These are phyloP conservation scores for Sporothrix euskadiensis DNA, from an alignment of 2,329 filamentous ascomycete species.

Conservation along the genomic window DNA sequence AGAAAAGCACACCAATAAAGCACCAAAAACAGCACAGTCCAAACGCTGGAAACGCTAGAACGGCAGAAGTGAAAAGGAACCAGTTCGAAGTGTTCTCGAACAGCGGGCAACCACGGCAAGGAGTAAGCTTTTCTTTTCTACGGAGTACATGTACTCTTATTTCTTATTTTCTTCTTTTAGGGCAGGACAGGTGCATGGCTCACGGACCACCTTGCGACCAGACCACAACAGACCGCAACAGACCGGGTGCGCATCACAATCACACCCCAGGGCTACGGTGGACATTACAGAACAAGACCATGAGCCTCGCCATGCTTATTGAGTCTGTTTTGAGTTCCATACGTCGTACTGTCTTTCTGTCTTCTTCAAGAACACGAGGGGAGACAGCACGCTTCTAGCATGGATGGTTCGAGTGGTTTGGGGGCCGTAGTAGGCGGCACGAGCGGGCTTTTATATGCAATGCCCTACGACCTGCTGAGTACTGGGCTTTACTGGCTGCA, in stretches of 20 bases:
- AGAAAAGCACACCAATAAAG: neutral
- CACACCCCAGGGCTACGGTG: no score
- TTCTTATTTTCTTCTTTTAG: no score
- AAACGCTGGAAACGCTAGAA: neutral
- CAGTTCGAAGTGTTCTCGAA: neutral
- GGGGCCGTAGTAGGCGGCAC: neutral
- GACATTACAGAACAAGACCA: neutral
- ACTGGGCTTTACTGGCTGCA: neutral
- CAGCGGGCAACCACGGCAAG: neutral
- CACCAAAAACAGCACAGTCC: neutral
- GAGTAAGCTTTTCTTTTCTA: neutral
- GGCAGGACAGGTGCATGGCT: neutral
- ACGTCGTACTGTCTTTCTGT: neutral
- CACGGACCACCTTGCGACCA: conserved; percentile 8
- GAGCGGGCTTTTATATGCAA: neutral
- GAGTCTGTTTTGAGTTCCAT: neutral
- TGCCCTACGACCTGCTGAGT: no score
- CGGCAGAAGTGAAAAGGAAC: neutral
- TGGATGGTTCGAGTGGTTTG: neutral
- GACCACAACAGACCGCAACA: neutral
- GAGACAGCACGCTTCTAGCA: neutral
- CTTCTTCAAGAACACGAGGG: neutral
- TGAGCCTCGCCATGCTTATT: neutral
- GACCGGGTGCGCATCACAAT: neutral
- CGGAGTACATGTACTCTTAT: no score